Percentiles rank a stretch among this genome's conserved stretches.
Conservation (phyloP, 371 early-diverging fungal genomes). For the Mortierella sp. region DNA sequence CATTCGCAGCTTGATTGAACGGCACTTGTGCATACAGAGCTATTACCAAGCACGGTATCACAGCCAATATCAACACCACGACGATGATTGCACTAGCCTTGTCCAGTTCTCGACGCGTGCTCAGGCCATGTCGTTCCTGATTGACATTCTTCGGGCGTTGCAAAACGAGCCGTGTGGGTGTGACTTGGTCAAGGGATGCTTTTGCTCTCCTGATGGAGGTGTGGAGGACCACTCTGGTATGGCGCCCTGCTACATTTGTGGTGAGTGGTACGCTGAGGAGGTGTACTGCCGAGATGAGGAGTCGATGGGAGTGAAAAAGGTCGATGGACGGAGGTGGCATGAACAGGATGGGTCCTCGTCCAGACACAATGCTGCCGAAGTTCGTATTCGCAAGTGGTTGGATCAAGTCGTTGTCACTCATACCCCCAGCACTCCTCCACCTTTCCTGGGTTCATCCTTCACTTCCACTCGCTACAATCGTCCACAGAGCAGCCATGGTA, state of each 20-base stretch:
- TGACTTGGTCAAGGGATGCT: slow-evolving; percentile 39
- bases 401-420: slow-evolving; percentile 36
- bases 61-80: too few species aligned
- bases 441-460: too few species aligned
- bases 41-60: slow-evolving; percentile 1
- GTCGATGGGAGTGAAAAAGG: slow-evolving; percentile 14
- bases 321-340: slow-evolving; percentile 42
- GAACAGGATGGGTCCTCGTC: slow-evolving; percentile 28
- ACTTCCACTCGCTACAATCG: too few species aligned
- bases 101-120: slow-evolving; percentile 48
- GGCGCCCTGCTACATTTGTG: slow-evolving; percentile 46
- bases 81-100: too few species aligned
- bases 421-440: slow-evolving; percentile 3
- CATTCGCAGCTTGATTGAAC: slow-evolving; percentile 16
- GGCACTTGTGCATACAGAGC: slow-evolving; percentile 15
- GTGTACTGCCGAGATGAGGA: slow-evolving; percentile 23
- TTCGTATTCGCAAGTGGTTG: slow-evolving; percentile 30
- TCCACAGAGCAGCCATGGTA: neutral
- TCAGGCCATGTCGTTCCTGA: slow-evolving; percentile 43
- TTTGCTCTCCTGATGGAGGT: slow-evolving; percentile 37
- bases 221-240: slow-evolving; percentile 39
- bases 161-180: slow-evolving; percentile 42
- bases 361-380: slow-evolving; percentile 33
- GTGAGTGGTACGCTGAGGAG: slow-evolving; percentile 47
- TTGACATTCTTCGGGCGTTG: slow-evolving; percentile 29